These are phyloP conservation scores for Pugionium dolabratum DNA, from an alignment of 345 rosid species.

Conservation along the genomic window DNA sequence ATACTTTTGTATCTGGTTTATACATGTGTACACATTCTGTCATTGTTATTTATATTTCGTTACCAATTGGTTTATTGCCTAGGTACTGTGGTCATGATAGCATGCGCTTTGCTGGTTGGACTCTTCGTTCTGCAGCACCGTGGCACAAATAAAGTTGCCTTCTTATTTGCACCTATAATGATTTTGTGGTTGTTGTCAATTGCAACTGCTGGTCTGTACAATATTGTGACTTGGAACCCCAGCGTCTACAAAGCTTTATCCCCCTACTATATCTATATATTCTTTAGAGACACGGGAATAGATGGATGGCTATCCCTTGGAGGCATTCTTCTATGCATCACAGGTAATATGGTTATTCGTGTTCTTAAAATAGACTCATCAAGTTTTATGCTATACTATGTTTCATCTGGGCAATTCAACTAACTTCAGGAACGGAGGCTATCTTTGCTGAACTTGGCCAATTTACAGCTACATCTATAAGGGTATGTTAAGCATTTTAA, in stretches of 20 bases:
- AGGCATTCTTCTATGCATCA: conserved; percentile 75
- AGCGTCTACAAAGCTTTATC: conserved; percentile 73
- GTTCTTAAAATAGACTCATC: conserved; percentile 2
- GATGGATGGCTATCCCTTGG: conserved; percentile 89
- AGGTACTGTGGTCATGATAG: conserved; percentile 75
- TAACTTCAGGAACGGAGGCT: conserved; percentile 76
- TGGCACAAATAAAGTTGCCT: conserved; percentile 73
- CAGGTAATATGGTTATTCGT: conserved; percentile 53
- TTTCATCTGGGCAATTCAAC: conserved; percentile 28
- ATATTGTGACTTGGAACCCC: conserved; percentile 82
- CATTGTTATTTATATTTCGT: conserved; percentile 2
- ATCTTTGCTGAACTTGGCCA: conserved; percentile 80
- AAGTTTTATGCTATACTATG: not conserved
- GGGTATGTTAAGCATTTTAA: conserved; percentile 50
- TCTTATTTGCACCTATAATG: conserved; percentile 74
- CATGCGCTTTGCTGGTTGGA: conserved; percentile 68
- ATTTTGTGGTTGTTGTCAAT: conserved; percentile 72
- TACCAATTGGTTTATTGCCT: conserved; percentile 24
- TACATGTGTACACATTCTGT: conserved; percentile 1
- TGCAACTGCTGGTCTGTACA: conserved; percentile 70
- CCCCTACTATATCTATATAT: conserved; percentile 67
- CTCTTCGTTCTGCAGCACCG: conserved; percentile 89
- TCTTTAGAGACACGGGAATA: conserved; percentile 66
- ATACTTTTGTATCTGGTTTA: conserved; percentile 6
- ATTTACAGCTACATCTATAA: conserved; percentile 68